Base-by-base conservation (phyloP, 495 filamentous ascomycete genomes). In the Hapsidospora chrysogenum region DNA sequence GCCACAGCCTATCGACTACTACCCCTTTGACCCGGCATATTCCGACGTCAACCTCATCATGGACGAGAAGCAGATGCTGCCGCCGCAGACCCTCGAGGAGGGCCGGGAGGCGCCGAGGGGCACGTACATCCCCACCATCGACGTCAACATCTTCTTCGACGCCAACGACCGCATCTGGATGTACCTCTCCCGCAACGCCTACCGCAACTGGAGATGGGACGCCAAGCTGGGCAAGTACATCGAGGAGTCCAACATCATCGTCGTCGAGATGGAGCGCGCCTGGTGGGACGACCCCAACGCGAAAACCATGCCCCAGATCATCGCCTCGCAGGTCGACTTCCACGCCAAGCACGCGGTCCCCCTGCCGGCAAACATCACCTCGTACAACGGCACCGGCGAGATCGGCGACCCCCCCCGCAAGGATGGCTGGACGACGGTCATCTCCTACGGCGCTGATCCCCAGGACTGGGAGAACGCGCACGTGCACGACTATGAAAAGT, bases 81-180 rank as follows among this genome's bases (percentile, higher is more conserved):
- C 33, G 17, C 33, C 33, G 22, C 33, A 35, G 22, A 35, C 17
- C 22, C 33, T 7, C 3, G 33, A 35, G 15, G 18, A 35, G 14
- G 33, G 33, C 19, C 17, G n/a, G 21, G n/a, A 17, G 18, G 33
- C 33, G 17, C 33, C 33, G 9, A 35, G 22, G 33, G 33, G 33
- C 33, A 35, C 33, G 17, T 35, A 22, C 33, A 35, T 35, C 33
- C 33, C 33, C 9, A 35, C 33, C 19, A 35, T 35, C 15, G 33
- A 35, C 33, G 33, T 35, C 6, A 35, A 35, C 22, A 35, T 35
- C 9, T 35, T 35, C 33, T 35, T 35, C 15, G 33, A 35, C 33
- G 19, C 21, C 9, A 20, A 35, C 33, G 33, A 35, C 18, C 33
- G 33, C 10, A 16, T 35, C 18, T 35, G 25, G 15, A 17, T 35